These are phyloP conservation scores for Inga leiocalycina DNA, from an alignment of 306 rosid genomes.

Conservation along the genomic window DNA sequence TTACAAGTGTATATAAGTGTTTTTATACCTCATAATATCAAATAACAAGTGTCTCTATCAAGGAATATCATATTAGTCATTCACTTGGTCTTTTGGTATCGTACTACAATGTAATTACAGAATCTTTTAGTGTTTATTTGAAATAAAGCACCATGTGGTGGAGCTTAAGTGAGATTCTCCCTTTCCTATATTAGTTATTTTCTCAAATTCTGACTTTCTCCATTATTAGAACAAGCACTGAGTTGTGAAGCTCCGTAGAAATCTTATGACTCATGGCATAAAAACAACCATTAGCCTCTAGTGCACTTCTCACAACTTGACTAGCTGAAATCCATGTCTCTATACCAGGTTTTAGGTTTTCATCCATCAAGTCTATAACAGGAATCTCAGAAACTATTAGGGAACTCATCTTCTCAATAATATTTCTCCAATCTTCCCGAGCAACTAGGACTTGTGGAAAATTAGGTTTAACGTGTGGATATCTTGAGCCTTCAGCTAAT, in stretches of 20 bases:
- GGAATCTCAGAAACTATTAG: constrained; percentile 9
- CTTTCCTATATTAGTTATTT: no score
- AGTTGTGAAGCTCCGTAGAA: constrained; percentile 37
- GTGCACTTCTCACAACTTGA: constrained; percentile 27
- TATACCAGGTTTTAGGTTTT: constrained; percentile 29
- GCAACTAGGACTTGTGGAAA: neutral
- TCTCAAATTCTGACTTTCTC: neutral
- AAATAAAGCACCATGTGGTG: neutral
- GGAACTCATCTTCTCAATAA: constrained; percentile 25
- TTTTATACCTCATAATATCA: no score
- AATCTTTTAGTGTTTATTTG: no score
- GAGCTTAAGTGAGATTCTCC: neutral
- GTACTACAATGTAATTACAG: no score
- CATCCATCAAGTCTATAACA: constrained; percentile 24
- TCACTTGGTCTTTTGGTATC: no score
- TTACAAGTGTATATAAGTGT: no score
- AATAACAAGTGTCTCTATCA: no score
- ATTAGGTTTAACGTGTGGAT: neutral
- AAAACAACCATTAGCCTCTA: constrained; percentile 39
- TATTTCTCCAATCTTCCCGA: neutral
- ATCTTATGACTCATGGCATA: constrained; percentile 24
- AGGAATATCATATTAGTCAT: no score
- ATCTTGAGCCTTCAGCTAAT: neutral
- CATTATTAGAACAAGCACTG: constrained; percentile 37
- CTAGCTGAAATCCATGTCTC: constrained; percentile 31